Evolutionary conservation across 2,329 filamentous ascomycete genomes (phyloP), one percentile per base, ranked within the genome.

Genomic region (Phialophora chinensis): DNA sequence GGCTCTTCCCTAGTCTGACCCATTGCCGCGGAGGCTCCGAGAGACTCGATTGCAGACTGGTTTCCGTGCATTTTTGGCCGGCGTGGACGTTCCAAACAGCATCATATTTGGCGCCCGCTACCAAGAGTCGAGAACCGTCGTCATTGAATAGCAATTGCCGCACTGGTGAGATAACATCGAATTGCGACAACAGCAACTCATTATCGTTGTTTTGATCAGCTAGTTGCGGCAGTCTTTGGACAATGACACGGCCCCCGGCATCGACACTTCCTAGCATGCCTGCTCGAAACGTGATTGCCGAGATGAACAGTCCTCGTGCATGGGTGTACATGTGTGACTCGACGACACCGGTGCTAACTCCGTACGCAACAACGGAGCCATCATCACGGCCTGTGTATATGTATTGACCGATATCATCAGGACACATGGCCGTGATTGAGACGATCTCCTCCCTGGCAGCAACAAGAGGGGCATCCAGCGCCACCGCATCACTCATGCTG

Each of bases 381-480:
- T 59, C 56, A 47, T 38, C 35, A 47, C 56, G 56, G 11, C 56
- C 56, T 25, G 56, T 38, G 27, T 44, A 47, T n/a, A 59, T 47
- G 23, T 38, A 47, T 3, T 59, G 17, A 23, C 56, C 56, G 3
- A 29, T 29, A 11, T 59, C 56, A 25, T 59, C 56, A 17, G 56
- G 20, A 47, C 56, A 59, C 33, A 59, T 47, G 56, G 38, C 35
- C 11, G 56, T 59, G 25, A 59, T 59, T 8, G 56, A 59, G 23
- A 59, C 25, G 27, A 31, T 47, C 17, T 59, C 56, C 1, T 47
- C 56, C 20, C 29, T 29, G 20, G n/a, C n/a, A 11, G 33, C 56
- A 6, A 59, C n/a, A 8, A 47, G n/a, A 20, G 38, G 56, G 20
- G 33, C 56, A 25, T 29, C 56, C 27, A 59, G 25, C 20, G 56